Conservation (phyloP, 306 rosid genomes). For the Glycine soja region DNA sequence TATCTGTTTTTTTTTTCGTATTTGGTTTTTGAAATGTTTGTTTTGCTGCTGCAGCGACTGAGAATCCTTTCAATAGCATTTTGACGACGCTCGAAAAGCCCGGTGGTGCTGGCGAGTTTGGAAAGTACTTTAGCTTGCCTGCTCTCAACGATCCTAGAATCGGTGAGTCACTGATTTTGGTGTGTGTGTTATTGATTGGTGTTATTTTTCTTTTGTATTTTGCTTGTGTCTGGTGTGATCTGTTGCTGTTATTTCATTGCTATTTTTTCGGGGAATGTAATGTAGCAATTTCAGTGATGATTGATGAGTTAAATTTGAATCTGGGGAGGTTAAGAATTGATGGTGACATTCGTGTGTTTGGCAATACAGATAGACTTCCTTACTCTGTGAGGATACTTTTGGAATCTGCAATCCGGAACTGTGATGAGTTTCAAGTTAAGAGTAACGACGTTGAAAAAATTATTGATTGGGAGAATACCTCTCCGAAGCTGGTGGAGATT, state of each 20-base stretch:
- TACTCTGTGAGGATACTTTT: constrained; percentile 90
- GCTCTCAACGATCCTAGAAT: constrained; percentile 91
- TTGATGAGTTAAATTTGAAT: constrained; percentile 18
- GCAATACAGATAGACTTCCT: constrained; percentile 79
- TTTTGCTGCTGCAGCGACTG: constrained; percentile 54
- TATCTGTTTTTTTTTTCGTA: neutral
- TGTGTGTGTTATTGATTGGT: neutral
- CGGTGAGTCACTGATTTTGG: constrained; percentile 57
- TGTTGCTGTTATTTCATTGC: neutral
- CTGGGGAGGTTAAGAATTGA: neutral
- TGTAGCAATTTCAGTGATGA: neutral
- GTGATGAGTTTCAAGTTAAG: constrained; percentile 94
- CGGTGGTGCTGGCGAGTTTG: constrained; percentile 78
- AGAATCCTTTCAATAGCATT: constrained; percentile 72
- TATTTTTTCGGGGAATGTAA: neutral
- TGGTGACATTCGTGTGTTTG: constrained; percentile 39
- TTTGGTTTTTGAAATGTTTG: constrained; percentile 25
- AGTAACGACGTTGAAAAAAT: constrained; percentile 84
- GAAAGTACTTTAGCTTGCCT: constrained; percentile 89
- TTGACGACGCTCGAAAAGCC: constrained; percentile 81
- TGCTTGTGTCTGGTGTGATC: constrained; percentile 21
- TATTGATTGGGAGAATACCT: constrained; percentile 84
- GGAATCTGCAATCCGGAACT: constrained; percentile 94
- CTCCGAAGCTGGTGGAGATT: constrained; percentile 90
- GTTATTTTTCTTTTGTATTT: constrained; percentile 17